Evolutionary conservation across 1,139 yeast species (phyloP).

Genomic region (Geotrichum australiense): DNA sequence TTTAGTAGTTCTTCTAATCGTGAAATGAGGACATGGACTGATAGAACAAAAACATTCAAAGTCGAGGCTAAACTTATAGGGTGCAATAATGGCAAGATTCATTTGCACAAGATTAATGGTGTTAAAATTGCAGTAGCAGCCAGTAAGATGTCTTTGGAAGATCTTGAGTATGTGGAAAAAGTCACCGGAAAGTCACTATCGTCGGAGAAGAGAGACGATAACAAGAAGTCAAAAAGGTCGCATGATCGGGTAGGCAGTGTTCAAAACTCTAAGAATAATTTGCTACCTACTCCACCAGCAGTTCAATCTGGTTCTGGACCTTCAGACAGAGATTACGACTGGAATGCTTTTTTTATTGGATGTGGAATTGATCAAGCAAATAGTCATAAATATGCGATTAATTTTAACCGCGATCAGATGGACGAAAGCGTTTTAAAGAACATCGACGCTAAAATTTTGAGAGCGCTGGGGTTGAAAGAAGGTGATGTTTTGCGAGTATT

Average conservation of each 20-base stretch:
- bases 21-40: conserved; percentile 93
- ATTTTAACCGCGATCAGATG: conserved; percentile 85
- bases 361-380: conserved; percentile 93
- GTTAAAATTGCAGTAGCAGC: conserved; percentile 97
- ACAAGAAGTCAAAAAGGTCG: conserved; percentile 1
- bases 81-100: conserved; percentile 87
- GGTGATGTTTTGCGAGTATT: conserved; percentile 92
- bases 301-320: too few species aligned
- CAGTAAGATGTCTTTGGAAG: conserved; percentile 70
- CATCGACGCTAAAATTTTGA: conserved; percentile 69
- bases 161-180: conserved; percentile 85
- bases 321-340: conserved; percentile 54
- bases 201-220: conserved; percentile 30
- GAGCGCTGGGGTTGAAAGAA: conserved; percentile 89
- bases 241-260: conserved; percentile 2
- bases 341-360: conserved; percentile 93
- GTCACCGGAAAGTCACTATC: conserved; percentile 54
- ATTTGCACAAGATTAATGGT: conserved; percentile 89
- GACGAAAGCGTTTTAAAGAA: conserved; percentile 81
- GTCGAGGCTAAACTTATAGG: conserved; percentile 97
- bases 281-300: too few species aligned
- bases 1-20: conserved; percentile 81
- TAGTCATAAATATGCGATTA: conserved; percentile 85
- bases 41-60: conserved; percentile 85
- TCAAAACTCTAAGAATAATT: conserved; percentile 1